A percentile compares a stretch with the other conserved stretches of the same genome.
Conservation (phyloP, 2,329 filamentous ascomycete genomes). For the Fusarium sp. region DNA sequence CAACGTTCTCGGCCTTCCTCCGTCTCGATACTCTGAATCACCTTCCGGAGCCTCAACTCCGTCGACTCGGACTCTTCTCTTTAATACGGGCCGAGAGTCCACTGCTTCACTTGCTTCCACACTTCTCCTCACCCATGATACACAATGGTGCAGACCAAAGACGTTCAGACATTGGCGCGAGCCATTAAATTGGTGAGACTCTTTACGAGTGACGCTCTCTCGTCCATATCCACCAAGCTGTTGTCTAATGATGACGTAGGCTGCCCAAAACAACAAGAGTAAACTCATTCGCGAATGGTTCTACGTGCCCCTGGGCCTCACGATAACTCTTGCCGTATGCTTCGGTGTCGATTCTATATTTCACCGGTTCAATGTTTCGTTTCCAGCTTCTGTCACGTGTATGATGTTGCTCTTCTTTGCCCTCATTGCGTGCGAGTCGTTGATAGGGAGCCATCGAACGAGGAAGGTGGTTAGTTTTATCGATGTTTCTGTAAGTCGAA, state of each 20-base stretch:
- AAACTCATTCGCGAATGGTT: conserved; percentile 57
- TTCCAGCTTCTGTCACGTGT: conserved; percentile 70
- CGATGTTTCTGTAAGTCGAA: conserved; percentile 62
- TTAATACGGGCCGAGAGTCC: conserved; percentile 11
- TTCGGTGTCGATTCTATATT: conserved; percentile 60
- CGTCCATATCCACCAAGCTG: neutral
- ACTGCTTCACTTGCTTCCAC: conserved; percentile 7
- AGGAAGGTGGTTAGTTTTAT: conserved; percentile 61
- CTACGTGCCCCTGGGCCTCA: conserved; percentile 60
- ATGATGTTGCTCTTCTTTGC: conserved; percentile 65
- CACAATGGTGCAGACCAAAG: conserved; percentile 34
- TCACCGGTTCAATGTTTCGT: conserved; percentile 61
- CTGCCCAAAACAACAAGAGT: conserved; percentile 23
- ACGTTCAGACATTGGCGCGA: conserved; percentile 28
- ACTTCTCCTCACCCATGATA: neutral
- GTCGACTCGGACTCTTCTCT: conserved; percentile 5
- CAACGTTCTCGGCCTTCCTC: conserved; percentile 8
- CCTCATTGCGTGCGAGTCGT: conserved; percentile 59
- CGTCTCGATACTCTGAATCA: conserved; percentile 9
- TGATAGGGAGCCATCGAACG: conserved; percentile 62
- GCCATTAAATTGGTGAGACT: conserved; percentile 39
- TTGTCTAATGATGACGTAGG: conserved; percentile 30
- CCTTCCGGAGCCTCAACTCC: conserved; percentile 26
- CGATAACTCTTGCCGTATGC: conserved; percentile 55
- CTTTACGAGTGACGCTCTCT: neutral